Evolutionary conservation across 208 protist species (phyloP), one percentile per base, ranked within the genome.

Genomic region (Wallacemonas rigidus): DNA sequence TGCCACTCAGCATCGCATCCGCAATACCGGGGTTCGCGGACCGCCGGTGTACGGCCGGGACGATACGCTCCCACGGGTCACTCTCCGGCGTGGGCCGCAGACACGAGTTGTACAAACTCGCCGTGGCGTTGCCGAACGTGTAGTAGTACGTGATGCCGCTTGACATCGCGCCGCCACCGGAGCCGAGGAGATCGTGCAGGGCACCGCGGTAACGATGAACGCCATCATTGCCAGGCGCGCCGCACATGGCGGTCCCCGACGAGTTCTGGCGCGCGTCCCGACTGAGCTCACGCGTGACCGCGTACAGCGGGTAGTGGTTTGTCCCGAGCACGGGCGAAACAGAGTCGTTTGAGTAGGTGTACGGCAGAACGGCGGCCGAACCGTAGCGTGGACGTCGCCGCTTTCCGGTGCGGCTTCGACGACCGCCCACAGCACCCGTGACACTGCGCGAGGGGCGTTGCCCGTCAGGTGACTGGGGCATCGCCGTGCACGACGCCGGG

Each of bases 71-170:
- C 67, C 82, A 77, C 26, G 71, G 72, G 63, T 87, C 82, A 48
- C 75, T 62, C 54, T 91, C 86, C 51, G 65, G 64, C 56, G 67
- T 63, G 9, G 67, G 78, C 38, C 75, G 80, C 39, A 91, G 78
- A 12, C 77, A 85, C 3, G 80, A 78, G 70, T 91, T 87, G 79
- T 79, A 91, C 45, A 91, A 72, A 44, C 78, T 65, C 17, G 81
- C 83, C 17, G 75, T 79, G 45, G 80, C 74, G 69, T 91, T 75
- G 71, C 73, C 83, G 76, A 80, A 88, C 64, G 76, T 77, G 76
- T 91, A 90, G 68, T 87, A 90, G 71, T 79, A 85, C 1, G 72
- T 74, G 39, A 85, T 77, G 14, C 80, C 82, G 58, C 75, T 82
- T 15, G 69, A 74, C 74, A 88, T 80, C 14, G 77, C 70, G 53